A percentile compares a stretch with the other conserved stretches of the same genome.
Conservation (phyloP, 768 basidiomycete species). For the Mrakia frigida region DNA sequence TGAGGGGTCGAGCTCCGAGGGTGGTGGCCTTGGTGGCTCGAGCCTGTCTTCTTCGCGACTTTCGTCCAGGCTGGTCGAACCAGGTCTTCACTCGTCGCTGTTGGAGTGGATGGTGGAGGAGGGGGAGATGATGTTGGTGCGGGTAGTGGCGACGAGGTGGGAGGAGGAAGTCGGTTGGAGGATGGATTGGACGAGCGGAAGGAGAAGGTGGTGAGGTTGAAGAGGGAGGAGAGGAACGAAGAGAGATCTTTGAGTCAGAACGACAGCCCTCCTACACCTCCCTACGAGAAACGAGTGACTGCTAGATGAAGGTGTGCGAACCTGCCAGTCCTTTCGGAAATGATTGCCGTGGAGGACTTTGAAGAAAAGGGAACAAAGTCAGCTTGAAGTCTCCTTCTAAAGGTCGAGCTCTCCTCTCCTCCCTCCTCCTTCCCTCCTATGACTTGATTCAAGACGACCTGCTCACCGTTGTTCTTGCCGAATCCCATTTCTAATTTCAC, state of each 20-base stretch:
- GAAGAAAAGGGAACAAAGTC: not conserved
- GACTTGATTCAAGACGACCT: not conserved
- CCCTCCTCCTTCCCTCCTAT: not conserved
- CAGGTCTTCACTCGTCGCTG: slow-evolving; percentile 81
- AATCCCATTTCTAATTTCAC: slow-evolving; percentile 58
- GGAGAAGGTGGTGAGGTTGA: not conserved
- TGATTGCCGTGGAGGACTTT: slow-evolving; percentile 82
- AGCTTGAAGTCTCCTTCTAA: not conserved
- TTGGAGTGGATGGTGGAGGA: not conserved
- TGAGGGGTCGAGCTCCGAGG: slow-evolving; percentile 84
- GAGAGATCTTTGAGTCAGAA: not conserved
- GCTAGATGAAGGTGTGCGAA: slow-evolving; percentile 25
- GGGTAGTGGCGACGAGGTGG: not conserved
- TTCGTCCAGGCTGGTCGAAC: slow-evolving; percentile 99
- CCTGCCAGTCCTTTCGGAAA: slow-evolving; percentile 98
- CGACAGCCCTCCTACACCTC: not conserved
- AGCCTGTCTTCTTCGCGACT: slow-evolving; percentile 87
- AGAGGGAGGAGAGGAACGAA: not conserved
- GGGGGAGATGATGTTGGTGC: not conserved
- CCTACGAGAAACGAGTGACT: not conserved
- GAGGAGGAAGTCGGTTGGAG: slow-evolving; percentile 19
- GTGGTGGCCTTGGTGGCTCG: slow-evolving; percentile 84
- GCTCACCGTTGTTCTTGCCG: slow-evolving; percentile 62
- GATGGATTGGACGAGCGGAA: not conserved
- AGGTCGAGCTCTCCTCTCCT: too few relatives aligned